Evolutionary conservation across 306 rosid species (phyloP).

Genomic region (Cicer judaicum): DNA sequence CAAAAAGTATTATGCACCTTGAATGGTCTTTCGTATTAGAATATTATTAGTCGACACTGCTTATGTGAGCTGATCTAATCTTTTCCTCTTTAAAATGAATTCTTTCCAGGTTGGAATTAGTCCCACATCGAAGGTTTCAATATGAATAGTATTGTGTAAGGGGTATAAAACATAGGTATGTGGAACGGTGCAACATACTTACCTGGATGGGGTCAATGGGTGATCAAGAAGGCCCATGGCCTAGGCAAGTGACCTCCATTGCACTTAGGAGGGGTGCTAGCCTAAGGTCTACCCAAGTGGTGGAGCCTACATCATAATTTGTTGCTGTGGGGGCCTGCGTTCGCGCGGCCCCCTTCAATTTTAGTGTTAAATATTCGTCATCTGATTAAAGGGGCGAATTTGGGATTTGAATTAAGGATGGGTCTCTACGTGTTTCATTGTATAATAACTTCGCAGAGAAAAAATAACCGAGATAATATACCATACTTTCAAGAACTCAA

Average conservation of each 20-base stretch:
- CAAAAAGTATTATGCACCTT: no score
- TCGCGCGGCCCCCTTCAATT: conserved; percentile 48
- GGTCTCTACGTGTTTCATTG: not conserved
- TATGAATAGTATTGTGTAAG: not conserved
- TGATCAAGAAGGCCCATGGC: conserved; percentile 50
- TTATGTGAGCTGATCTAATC: no score
- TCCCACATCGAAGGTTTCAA: no score
- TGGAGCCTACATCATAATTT: conserved; percentile 60
- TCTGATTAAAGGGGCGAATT: no score
- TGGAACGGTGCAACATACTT: not conserved
- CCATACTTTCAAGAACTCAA: not conserved
- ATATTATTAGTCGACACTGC: no score
- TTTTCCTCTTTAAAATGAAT: no score
- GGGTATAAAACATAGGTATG: not conserved
- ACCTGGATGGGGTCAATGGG: conserved; percentile 24
- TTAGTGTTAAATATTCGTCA: no score
- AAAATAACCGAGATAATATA: no score
- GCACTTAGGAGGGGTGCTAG: conserved; percentile 60
- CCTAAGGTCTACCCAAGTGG: conserved; percentile 62
- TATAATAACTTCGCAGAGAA: not conserved
- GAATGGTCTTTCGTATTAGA: no score
- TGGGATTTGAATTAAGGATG: no score
- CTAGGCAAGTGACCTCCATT: conserved; percentile 56
- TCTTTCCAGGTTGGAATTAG: no score
- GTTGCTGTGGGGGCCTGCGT: conserved; percentile 61